phyloP scores from a whole-genome alignment of 2,329 filamentous ascomycete genomes.

The Phaeosphaeria sp. region DNA sequence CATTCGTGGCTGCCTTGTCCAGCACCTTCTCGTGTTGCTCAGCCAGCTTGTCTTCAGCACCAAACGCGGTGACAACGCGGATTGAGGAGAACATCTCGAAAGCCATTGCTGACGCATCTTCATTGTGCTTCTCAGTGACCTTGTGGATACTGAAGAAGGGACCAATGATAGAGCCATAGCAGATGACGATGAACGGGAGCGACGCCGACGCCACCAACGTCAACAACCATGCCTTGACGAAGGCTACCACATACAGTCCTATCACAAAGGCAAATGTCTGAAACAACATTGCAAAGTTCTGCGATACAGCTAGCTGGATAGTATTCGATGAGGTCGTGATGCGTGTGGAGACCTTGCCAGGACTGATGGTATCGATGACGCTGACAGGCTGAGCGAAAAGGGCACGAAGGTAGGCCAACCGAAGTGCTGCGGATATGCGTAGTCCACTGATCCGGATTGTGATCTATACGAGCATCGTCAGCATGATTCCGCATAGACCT shows the following conservation, averaged over 20 bases:
- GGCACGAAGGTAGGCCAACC: constrained; percentile 57
- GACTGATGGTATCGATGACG: constrained; percentile 56
- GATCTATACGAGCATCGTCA: constrained; percentile 39
- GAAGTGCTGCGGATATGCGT: constrained; percentile 58
- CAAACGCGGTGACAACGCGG: constrained; percentile 46
- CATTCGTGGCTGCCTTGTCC: constrained; percentile 34
- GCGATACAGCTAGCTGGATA: constrained; percentile 62
- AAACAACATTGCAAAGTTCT: constrained; percentile 58
- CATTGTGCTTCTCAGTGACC: constrained; percentile 35
- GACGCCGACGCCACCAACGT: constrained; percentile 57
- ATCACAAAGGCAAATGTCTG: constrained; percentile 44
- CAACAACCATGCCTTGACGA: constrained; percentile 60
- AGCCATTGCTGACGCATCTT: constrained; percentile 45
- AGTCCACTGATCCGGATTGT: constrained; percentile 59
- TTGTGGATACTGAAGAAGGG: constrained; percentile 44
- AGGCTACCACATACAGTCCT: constrained; percentile 54
- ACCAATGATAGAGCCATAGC: constrained; percentile 38
- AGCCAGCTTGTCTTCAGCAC: constrained; percentile 44
- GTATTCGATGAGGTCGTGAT: constrained; percentile 62
- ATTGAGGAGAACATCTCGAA: constrained; percentile 50
- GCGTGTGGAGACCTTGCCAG: constrained; percentile 58
- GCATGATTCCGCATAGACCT: neutral
- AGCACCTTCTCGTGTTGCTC: constrained; percentile 35
- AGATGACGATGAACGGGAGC: constrained; percentile 48
- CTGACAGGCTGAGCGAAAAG: constrained; percentile 59